Evolutionary conservation across 176 grass and related monocot species (phyloP), one percentile per base, ranked within the genome.

Genomic region (Poa pratensis): DNA sequence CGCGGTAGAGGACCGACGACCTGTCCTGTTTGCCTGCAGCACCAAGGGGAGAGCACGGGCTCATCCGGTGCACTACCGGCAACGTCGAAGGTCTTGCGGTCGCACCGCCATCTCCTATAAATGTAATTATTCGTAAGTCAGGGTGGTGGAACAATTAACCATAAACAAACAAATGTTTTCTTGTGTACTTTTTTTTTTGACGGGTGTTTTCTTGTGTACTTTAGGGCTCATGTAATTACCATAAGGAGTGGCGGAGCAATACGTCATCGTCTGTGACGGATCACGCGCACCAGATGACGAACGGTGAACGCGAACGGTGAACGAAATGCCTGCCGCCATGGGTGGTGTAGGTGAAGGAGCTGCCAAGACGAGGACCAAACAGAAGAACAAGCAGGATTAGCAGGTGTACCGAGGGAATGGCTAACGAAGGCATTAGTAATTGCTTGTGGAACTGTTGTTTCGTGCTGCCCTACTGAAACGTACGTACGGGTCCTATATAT

Each of bases 21-120:
- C 43, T 85, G 63, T 51, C 18, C 4, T 23, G 51, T 5, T 46
- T 58, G 12, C 5, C 17, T 0, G 12, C 7, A 17, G 63, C 17
- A 4, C 35, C 23, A 4, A 78, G 7, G 20, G 75, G 75, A 6
- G 83, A 85, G 50, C 83, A 85, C 8, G 16, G 35, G 51, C 75
- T 86, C 24, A 86, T 53, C 24, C 75, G 51, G 75, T 86, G 84
- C 12, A 86, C 24, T 5, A 86, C 24, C 0, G 75, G 84, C 24
- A 86, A 46, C 2, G 45, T 30, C 2, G 51, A 65, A 16, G 16
- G 14, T 49, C 45, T 7, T 51, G 7, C 46, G 23, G 13, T 43
- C 23, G 7, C 64, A 20, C 6, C 52, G 2, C 5, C 37, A 9
- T 3, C 16, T 30, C 45, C 60, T 67, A 3, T 18, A 58, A 9